A percentile compares a stretch with the other conserved stretches of the same genome.
phyloP scores from a whole-genome alignment of 225 moss, liverwort and hornwort genomes.

The Sphagnum tenellum region DNA sequence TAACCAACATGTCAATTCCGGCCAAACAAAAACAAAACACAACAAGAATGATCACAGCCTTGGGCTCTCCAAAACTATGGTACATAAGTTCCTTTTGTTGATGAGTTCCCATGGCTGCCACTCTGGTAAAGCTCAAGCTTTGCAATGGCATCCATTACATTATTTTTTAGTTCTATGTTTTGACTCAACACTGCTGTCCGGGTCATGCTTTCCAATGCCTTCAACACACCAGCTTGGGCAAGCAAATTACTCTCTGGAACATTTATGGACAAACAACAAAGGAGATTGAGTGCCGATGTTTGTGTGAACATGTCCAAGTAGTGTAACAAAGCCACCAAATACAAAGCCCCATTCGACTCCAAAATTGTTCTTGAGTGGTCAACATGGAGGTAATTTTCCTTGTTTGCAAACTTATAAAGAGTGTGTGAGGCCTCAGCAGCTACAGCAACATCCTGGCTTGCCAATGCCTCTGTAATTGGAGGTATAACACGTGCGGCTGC shows the following conservation, averaged over 20 bases:
- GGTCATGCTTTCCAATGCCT: background rate
- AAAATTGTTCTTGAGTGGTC: background rate
- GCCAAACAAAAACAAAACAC: no score
- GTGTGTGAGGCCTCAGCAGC: no score
- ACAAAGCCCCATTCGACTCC: background rate
- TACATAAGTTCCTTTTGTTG: no score
- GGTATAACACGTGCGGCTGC: conserved; percentile 14
- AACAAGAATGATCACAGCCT: no score
- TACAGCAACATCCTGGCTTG: no score
- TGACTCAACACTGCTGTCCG: background rate
- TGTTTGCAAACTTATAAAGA: background rate
- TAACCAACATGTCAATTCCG: no score
- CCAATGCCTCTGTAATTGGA: conserved; percentile 19
- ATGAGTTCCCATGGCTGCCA: no score
- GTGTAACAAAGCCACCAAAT: background rate
- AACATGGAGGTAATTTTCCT: background rate
- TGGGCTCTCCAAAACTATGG: no score
- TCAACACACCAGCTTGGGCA: background rate
- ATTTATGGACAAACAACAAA: conserved; percentile 1
- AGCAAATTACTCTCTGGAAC: background rate
- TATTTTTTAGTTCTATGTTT: background rate
- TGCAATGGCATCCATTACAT: background rate
- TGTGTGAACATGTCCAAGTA: background rate
- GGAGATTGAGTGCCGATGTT: background rate
- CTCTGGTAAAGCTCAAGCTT: background rate